Conservation (phyloP, 345 rosid species). For the Arabis alpina region DNA sequence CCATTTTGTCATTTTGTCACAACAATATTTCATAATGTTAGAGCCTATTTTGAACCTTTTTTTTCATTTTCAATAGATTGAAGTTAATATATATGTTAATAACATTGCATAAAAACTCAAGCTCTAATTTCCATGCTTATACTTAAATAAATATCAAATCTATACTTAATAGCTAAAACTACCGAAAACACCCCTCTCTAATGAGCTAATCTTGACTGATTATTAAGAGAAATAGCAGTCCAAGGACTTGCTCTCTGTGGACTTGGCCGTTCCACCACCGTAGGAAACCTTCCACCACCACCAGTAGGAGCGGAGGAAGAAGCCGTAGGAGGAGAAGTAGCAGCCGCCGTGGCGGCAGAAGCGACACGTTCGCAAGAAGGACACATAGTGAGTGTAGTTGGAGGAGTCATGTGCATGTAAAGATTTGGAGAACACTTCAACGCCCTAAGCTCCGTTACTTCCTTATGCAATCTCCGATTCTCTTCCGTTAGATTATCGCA, state of each 20-base stretch:
- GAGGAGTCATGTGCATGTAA: conserved; percentile 83
- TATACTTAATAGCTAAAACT: conserved; percentile 9
- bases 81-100: background rate
- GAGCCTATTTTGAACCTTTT: too few species aligned
- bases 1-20: too few species aligned
- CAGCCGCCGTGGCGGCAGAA: conserved; percentile 16
- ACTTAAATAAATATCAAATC: background rate
- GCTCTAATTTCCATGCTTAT: background rate
- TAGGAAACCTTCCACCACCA: conserved; percentile 5
- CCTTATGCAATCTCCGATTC: conserved; percentile 78
- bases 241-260: conserved; percentile 33
- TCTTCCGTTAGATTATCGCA: conserved; percentile 79
- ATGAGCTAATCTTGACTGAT: conserved; percentile 24
- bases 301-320: background rate
- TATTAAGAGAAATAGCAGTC: conserved; percentile 25
- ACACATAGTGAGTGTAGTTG: conserved; percentile 88
- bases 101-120: background rate
- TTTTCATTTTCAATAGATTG: background rate
- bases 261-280: conserved; percentile 37
- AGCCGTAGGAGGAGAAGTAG: background rate
- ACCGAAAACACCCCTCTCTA: conserved; percentile 24
- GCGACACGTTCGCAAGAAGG: conserved; percentile 89
- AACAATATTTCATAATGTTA: too few species aligned
- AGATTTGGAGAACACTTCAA: conserved; percentile 75
- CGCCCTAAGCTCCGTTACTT: conserved; percentile 80